phyloP scores from a whole-genome alignment of 164 flowering plant genomes.

The Piper longum region DNA sequence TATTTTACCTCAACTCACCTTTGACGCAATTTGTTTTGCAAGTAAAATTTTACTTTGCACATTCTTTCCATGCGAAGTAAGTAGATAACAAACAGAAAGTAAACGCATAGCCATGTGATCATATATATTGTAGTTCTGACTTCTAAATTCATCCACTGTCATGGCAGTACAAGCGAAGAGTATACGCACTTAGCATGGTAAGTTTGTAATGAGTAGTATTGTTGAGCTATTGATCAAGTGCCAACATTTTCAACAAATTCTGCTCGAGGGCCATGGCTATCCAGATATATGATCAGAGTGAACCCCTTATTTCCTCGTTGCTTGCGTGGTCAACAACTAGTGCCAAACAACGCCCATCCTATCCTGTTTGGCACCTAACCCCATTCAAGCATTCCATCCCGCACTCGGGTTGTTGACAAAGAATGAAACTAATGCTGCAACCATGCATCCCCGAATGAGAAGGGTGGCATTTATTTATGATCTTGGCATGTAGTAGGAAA shows the following conservation, averaged over 20 bases:
- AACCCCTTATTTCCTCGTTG: background rate
- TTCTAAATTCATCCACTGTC: too few relatives aligned
- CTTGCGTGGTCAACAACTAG: background rate
- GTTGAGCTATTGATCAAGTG: background rate
- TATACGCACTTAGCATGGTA: too few relatives aligned
- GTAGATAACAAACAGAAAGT: too few relatives aligned
- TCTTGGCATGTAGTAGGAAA: background rate
- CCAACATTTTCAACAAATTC: background rate
- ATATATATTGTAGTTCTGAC: too few relatives aligned
- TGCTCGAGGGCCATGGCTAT: background rate
- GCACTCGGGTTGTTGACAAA: background rate
- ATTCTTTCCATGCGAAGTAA: too few relatives aligned
- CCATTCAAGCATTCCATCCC: background rate
- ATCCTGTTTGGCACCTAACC: background rate
- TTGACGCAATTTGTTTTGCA: too few relatives aligned
- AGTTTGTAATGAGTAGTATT: too few relatives aligned
- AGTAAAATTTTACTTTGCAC: too few relatives aligned
- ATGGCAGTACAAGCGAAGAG: too few relatives aligned
- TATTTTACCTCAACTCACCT: too few relatives aligned
- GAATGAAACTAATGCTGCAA: background rate
- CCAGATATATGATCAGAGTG: background rate
- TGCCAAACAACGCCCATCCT: background rate
- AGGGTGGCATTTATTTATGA: background rate
- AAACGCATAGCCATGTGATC: too few relatives aligned
- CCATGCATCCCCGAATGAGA: background rate